Evolutionary conservation across 176 grass and related monocot species (phyloP).

Genomic region (Sorghum bicolor): DNA sequence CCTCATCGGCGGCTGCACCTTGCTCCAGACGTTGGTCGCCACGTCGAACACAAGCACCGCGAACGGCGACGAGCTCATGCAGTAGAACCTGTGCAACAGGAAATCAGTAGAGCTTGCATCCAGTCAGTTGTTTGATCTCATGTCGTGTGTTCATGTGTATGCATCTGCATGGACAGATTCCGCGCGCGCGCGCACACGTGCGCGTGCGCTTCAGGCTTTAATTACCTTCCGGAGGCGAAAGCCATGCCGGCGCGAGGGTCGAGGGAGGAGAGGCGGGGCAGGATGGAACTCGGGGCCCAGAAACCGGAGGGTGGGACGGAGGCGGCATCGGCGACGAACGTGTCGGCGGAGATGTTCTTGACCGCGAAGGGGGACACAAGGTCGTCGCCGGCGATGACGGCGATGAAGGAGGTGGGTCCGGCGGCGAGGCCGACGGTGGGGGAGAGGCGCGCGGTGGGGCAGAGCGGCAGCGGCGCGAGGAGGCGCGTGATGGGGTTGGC

Average conservation of each 20-base stretch:
- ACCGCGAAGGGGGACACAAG: conserved; percentile 93
- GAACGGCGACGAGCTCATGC: conserved; percentile 88
- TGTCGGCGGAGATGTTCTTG: conserved; percentile 90
- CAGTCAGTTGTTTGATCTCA: neutral
- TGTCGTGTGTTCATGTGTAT: neutral
- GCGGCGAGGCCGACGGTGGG: conserved; percentile 76
- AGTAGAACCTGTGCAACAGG: conserved; percentile 69
- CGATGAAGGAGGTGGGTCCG: conserved; percentile 67
- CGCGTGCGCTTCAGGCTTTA: neutral
- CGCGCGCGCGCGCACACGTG: neutral
- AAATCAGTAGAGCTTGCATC: conserved; percentile 1
- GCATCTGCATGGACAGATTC: neutral
- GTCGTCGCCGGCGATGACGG: conserved; percentile 71
- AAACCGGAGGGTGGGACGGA: conserved; percentile 52
- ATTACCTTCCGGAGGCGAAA: conserved; percentile 50
- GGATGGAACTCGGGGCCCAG: conserved; percentile 60
- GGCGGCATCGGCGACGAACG: conserved; percentile 76
- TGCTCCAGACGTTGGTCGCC: conserved; percentile 64
- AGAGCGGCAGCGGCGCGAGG: conserved; percentile 56
- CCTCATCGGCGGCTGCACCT: conserved; percentile 88
- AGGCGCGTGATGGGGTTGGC: conserved; percentile 79
- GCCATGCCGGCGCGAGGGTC: conserved; percentile 74
- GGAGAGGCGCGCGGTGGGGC: conserved; percentile 64
- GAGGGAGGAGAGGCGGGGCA: conserved; percentile 78
- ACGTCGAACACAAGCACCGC: conserved; percentile 74